Evolutionary conservation across 2,329 filamentous ascomycete genomes (phyloP), one percentile per base, ranked within the genome.

Genomic region (Cladosporium sp.): DNA sequence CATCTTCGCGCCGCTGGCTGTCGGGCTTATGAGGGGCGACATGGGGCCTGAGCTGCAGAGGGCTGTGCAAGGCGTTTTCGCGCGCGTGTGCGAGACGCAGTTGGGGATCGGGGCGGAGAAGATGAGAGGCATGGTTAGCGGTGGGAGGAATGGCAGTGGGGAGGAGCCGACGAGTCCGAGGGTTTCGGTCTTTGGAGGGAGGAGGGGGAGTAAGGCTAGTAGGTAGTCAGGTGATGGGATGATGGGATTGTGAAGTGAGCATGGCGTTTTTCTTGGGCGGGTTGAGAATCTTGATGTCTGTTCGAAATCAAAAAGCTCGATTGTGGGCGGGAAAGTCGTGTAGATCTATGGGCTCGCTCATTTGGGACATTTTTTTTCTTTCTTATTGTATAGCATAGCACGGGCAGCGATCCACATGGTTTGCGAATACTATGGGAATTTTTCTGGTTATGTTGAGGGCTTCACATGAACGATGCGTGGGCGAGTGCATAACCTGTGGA

Each of bases 21-120:
- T 98, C 0, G 93, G 96, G 62, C 81, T 99, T 18, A 82, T 99
- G 64, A 87, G 85, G 68, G 91, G 92, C 67, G 94, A 98, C 70
- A 84, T 97, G 71, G 91, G 88, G 12, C 76, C 84, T 1, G 95
- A 99, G 69, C 83, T 98, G 35, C 87, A 96, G 67, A 79, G 87
- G 11, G 90, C 91, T 1, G 83, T 99, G 50, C 88, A 97, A 68
- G 85, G 87, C 0, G 84, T 98, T 28, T 83, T 97, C 68, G 85
- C 89, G 71, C 85, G 93, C 44, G 89, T 98, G 1, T 96, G 95
- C 61, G 94, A 98, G 79, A 87, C 91, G 62, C 81, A 80, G 66
- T 74, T 87, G 62, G 84, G 83, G 8, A 78, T 86, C 69, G 75
- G 80, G 58, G 65, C 61, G 65, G 68, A 63, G 68, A 63, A 49